phyloP scores from a whole-genome alignment of 495 filamentous ascomycete genomes.

The Zalerion maritima region DNA sequence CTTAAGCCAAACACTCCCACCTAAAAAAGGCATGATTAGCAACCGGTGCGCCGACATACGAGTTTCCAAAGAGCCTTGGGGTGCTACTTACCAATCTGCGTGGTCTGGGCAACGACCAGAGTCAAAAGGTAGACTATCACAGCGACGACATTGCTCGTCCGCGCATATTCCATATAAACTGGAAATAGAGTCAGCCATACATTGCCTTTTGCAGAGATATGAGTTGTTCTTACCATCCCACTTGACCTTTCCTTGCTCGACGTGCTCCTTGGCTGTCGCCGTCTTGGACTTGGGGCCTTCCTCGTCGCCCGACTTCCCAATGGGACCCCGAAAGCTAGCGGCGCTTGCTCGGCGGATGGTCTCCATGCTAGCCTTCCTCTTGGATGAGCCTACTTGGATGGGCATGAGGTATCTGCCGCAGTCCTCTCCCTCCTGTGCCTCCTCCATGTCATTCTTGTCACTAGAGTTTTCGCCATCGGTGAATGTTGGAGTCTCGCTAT shows the following conservation, averaged over 20 bases:
- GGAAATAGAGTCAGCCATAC: conserved; percentile 10
- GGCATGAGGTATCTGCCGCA: too few species aligned
- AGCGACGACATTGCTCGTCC: conserved; percentile 76
- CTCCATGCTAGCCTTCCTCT: conserved; percentile 49
- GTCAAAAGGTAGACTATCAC: conserved; percentile 69
- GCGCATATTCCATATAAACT: conserved; percentile 81
- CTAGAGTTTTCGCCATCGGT: conserved; percentile 32
- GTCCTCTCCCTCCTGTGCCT: conserved; percentile 55
- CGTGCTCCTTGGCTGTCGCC: conserved; percentile 71
- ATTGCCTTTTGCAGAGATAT: conserved; percentile 18
- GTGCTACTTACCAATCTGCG: conserved; percentile 45
- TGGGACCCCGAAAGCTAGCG: conserved; percentile 73
- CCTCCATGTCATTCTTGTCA: conserved; percentile 50
- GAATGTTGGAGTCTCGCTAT: conserved; percentile 45
- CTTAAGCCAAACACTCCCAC: conserved; percentile 85
- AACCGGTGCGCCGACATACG: neutral
- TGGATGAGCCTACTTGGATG: conserved; percentile 42
- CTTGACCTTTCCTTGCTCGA: conserved; percentile 92
- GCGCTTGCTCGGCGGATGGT: conserved; percentile 83
- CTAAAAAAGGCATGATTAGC: conserved; percentile 7
- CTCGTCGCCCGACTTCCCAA: conserved; percentile 71
- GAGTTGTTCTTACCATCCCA: conserved; percentile 46
- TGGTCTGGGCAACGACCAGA: conserved; percentile 65
- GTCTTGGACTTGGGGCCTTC: conserved; percentile 59
- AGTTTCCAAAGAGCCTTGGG: conserved; percentile 2